Base-by-base conservation (phyloP, 352 stramenopile species). In the Phytophthora crassamura region DNA sequence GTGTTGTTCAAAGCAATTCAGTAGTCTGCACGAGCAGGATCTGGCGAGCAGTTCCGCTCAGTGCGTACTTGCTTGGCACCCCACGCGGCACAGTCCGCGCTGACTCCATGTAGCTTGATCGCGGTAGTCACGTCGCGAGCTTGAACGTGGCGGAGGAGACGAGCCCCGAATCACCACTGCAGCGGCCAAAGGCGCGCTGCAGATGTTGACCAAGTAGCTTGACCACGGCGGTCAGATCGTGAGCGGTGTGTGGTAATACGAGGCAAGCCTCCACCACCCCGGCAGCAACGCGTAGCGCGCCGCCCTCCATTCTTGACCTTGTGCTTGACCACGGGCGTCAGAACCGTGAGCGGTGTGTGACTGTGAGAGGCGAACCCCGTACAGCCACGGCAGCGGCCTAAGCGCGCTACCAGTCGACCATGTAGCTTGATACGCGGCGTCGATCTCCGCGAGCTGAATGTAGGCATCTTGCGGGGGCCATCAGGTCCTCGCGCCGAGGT, bases 81-180 rank as follows among this genome's bases (percentile, higher is more conserved):
- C n/a, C n/a, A n/a, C n/a, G n/a, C n/a, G n/a, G n/a, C n/a, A n/a
- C n/a, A n/a, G n/a, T 45, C 39, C 39, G 39, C 39, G 39, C 38
- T 45, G 14, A 45, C n/a, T 45, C 39, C 39, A 45, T 45, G 39
- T 45, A 45, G 39, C 39, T 45, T 45, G 12, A 9, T 45, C 39
- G 10, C 15, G 39, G 38, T 45, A 45, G 39, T 45, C 39, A 45
- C 39, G 6, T 28, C 39, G 39, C 39, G 39, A 22, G 39, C 39
- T 28, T 45, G 39, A 25, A 45, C 39, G 39, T 22, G 39, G 39
- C 15, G 15, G 39, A 20, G 11, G 39, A 45, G n/a, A 16, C 39
- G 39, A 45, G 14, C 39, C 39, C 3, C 39, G 14, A 15, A 25
- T 9, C 39, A 45, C 39, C 39, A 25, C 39, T 15, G 39, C 39